Conservation (phyloP, 1,284 basidiomycete genomes). For the Xerocomus cyaneibrunnescens region DNA sequence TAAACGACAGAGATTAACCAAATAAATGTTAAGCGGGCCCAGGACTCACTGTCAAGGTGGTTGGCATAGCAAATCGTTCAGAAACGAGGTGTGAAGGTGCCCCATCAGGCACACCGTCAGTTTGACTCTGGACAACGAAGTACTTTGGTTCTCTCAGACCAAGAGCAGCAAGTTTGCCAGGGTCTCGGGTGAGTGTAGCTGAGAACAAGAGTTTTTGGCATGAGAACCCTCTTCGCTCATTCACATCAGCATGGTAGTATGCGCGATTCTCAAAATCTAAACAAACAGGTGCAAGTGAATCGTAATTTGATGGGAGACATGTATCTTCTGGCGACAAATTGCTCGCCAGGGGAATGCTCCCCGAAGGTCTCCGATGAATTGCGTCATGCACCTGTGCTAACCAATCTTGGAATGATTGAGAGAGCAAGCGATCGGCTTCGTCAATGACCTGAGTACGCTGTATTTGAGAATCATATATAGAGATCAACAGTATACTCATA, state of each 20-base stretch:
- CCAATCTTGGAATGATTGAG: constrained; percentile 98
- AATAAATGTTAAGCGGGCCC: background rate
- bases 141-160: constrained; percentile 83
- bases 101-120: constrained; percentile 39
- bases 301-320: constrained; percentile 35
- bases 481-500: constrained; percentile 29
- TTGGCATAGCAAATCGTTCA: constrained; percentile 83
- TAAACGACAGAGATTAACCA: constrained; percentile 30
- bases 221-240: constrained; percentile 57
- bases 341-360: background rate
- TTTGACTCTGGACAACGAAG: constrained; percentile 71
- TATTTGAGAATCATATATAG: constrained; percentile 4
- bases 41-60: constrained; percentile 61
- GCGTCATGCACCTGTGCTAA: constrained; percentile 76
- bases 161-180: constrained; percentile 85
- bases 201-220: constrained; percentile 98
- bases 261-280: constrained; percentile 46
- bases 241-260: constrained; percentile 46
- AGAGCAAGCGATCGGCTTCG: constrained; percentile 93
- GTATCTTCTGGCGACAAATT: constrained; percentile 6
- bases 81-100: constrained; percentile 54
- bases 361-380: constrained; percentile 50
- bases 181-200: constrained; percentile 93
- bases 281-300: constrained; percentile 62
- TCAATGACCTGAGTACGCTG: constrained; percentile 76